Conservation (phyloP, 225 moss, liverwort and hornwort species). For the Marchantia paleacea region DNA sequence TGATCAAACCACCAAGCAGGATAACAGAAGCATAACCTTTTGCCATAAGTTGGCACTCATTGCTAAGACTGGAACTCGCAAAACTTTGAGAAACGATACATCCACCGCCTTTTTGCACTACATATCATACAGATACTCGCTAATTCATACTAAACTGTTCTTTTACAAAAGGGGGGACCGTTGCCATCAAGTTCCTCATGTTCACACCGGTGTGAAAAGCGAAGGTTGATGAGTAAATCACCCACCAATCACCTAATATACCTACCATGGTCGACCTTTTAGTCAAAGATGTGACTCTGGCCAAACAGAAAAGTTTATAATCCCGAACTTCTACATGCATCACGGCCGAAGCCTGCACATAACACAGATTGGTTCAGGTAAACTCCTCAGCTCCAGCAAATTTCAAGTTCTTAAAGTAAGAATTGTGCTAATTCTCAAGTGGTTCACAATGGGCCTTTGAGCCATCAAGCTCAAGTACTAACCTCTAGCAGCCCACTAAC, state of each 20-base stretch:
- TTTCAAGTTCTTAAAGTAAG: background rate
- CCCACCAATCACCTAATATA: constrained; percentile 85
- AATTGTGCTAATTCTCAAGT: no score
- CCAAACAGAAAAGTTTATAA: constrained; percentile 72
- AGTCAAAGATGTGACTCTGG: constrained; percentile 70
- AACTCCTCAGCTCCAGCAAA: background rate
- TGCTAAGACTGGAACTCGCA: no score
- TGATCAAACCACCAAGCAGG: no score
- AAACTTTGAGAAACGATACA: no score
- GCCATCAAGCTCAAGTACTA: background rate
- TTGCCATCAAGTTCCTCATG: constrained; percentile 28
- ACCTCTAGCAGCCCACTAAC: constrained; percentile 40
- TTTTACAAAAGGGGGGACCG: constrained; percentile 23
- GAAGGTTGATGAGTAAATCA: constrained; percentile 70
- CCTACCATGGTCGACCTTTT: constrained; percentile 69
- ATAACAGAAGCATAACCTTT: no score
- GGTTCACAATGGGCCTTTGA: background rate
- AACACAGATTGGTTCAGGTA: background rate
- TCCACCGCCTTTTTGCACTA: no score
- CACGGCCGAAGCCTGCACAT: constrained; percentile 53
- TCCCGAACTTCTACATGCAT: constrained; percentile 91
- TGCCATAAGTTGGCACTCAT: no score
- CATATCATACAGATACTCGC: no score
- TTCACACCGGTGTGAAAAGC: constrained; percentile 47
- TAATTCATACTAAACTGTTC: constrained; percentile 19